A percentile compares a stretch with the other conserved stretches of the same genome.
Evolutionary conservation across 768 basidiomycete species (phyloP).

Genomic region (Rhodocollybia butyracea): DNA sequence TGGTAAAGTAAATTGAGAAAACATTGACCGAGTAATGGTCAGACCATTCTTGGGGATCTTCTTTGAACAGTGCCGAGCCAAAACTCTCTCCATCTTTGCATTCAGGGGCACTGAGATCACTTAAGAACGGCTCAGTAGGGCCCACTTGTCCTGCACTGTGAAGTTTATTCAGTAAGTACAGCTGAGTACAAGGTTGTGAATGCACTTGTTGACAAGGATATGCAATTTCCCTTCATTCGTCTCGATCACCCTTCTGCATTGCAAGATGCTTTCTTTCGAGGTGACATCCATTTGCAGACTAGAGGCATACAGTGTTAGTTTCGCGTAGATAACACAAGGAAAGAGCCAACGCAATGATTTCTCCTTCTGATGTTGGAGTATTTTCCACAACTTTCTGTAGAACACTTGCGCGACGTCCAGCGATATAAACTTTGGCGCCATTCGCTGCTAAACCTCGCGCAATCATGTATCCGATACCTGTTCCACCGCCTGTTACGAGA

Average conservation of each 20-base stretch:
- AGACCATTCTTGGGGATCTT: slow-evolving; percentile 62
- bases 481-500: slow-evolving; percentile 52
- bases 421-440: slow-evolving; percentile 78
- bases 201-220: slow-evolving; percentile 80
- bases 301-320: not conserved
- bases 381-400: slow-evolving; percentile 53
- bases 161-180: not conserved
- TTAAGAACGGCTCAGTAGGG: slow-evolving; percentile 57
- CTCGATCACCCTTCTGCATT: slow-evolving; percentile 50
- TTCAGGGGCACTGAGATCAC: slow-evolving; percentile 52
- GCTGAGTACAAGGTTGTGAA: not conserved
- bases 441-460: slow-evolving; percentile 52
- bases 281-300: slow-evolving; percentile 75
- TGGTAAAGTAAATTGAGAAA: slow-evolving; percentile 75
- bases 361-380: slow-evolving; percentile 43
- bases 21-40: slow-evolving; percentile 65
- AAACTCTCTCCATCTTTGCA: slow-evolving; percentile 62
- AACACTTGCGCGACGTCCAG: slow-evolving; percentile 63
- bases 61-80: slow-evolving; percentile 66
- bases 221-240: slow-evolving; percentile 68
- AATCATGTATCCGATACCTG: slow-evolving; percentile 39
- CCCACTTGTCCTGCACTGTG: slow-evolving; percentile 81
- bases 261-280: slow-evolving; percentile 59
- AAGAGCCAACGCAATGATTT: slow-evolving; percentile 52
- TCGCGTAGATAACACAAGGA: too few species aligned